phyloP scores from a whole-genome alignment of 139 green algal genomes.

The Ettlia oleoabundans region DNA sequence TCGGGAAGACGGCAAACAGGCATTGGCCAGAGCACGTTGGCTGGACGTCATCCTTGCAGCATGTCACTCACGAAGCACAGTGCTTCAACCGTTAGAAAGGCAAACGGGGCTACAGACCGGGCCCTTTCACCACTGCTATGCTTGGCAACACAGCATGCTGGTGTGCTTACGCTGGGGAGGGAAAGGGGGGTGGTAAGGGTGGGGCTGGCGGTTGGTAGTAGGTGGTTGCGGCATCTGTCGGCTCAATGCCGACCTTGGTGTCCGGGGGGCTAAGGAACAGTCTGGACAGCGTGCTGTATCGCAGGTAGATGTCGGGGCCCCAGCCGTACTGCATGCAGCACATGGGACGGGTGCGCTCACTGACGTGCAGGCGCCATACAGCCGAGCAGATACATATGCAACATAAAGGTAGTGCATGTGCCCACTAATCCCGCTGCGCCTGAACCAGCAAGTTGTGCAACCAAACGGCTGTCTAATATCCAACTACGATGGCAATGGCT shows the following conservation, averaged over 20 bases:
- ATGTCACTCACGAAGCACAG: too few relatives aligned
- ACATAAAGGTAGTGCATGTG: background rate
- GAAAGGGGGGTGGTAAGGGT: constrained; percentile 2
- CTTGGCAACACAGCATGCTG: too few relatives aligned
- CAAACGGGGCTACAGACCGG: too few relatives aligned
- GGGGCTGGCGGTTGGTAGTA: constrained; percentile 14
- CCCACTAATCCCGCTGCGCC: background rate
- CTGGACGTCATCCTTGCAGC: too few relatives aligned
- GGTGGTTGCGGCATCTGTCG: background rate
- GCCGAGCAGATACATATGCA: too few relatives aligned
- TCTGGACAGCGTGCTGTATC: constrained; percentile 19
- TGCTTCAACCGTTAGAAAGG: too few relatives aligned
- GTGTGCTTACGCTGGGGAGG: constrained; percentile 1
- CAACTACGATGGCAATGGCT: too few relatives aligned
- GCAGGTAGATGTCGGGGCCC: constrained; percentile 40
- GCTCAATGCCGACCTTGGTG: constrained; percentile 10
- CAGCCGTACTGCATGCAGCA: constrained; percentile 30
- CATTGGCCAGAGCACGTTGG: too few relatives aligned
- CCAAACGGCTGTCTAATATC: too few relatives aligned
- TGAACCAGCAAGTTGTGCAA: too few relatives aligned
- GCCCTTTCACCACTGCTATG: too few relatives aligned
- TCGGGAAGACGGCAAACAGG: too few relatives aligned
- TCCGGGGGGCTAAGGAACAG: constrained; percentile 16
- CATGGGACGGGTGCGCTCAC: background rate
- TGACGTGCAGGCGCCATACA: background rate